phyloP scores from a whole-genome alignment of 2,329 filamentous ascomycete species.

The Herpomyces periplanetae region DNA sequence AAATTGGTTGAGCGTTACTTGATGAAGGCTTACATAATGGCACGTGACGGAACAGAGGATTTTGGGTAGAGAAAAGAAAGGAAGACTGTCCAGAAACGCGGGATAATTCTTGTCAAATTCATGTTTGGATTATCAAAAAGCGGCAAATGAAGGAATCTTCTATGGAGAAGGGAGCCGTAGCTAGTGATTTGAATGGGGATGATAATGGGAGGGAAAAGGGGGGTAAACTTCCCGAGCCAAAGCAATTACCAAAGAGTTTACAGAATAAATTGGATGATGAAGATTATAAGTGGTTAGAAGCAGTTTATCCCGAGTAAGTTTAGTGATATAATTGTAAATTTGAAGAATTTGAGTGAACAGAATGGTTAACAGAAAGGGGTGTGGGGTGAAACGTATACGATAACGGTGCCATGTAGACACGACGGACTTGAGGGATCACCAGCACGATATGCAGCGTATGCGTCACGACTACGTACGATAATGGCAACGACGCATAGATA shows the following conservation, averaged over 20 bases:
- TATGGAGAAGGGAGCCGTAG: conserved; percentile 9
- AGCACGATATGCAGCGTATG: conserved; percentile 77
- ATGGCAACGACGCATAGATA: conserved; percentile 71
- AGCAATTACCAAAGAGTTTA: conserved; percentile 14
- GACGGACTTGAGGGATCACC: conserved; percentile 42
- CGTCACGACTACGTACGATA: conserved; percentile 43
- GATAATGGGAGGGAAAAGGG: too few species aligned
- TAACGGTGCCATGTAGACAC: conserved; percentile 8
- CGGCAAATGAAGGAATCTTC: conserved; percentile 7
- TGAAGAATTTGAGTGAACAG: not conserved
- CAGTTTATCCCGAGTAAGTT: conserved; percentile 43
- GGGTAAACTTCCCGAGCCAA: conserved; percentile 11
- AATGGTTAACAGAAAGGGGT: not conserved
- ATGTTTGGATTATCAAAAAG: conserved; percentile 7
- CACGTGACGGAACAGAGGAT: conserved; percentile 2
- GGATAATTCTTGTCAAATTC: conserved; percentile 4
- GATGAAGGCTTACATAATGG: conserved; percentile 3
- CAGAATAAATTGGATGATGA: conserved; percentile 18
- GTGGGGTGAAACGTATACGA: conserved; percentile 1
- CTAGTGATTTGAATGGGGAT: too few species aligned
- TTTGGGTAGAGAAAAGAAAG: not conserved
- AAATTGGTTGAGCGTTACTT: not conserved
- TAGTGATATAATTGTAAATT: conserved; percentile 8
- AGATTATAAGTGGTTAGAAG: conserved; percentile 34
- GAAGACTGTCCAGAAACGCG: conserved; percentile 4